These are phyloP conservation scores for Stephanodiscus minutulus DNA, from an alignment of 108 stramenopile genomes.

Conservation along the genomic window DNA sequence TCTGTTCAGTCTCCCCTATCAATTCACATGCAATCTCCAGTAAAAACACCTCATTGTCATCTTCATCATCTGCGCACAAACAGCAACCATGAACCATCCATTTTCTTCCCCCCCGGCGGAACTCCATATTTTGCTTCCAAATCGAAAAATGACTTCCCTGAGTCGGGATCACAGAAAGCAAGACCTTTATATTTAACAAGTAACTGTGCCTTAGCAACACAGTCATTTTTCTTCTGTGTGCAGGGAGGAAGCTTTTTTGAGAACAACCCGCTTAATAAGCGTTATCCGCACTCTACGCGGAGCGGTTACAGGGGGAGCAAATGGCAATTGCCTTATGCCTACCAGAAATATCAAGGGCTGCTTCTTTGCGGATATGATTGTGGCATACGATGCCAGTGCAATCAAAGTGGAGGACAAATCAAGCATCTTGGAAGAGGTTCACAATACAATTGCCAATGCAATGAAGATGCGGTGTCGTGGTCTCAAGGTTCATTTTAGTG, in stretches of 20 bases:
- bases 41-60: too few species aligned
- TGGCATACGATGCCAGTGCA: constrained; percentile 18
- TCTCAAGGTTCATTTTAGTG: constrained; percentile 28
- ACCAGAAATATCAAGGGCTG: constrained; percentile 13
- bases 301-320: background rate
- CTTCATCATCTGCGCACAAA: too few species aligned
- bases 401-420: constrained; percentile 8
- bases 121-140: too few species aligned
- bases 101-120: too few species aligned
- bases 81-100: too few species aligned
- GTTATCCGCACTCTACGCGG: constrained; percentile 27
- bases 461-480: background rate
- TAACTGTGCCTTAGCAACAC: constrained; percentile 8
- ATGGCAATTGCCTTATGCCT: background rate
- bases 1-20: too few species aligned
- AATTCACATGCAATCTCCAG: too few species aligned
- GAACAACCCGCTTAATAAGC: constrained; percentile 19
- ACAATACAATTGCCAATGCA: constrained; percentile 9
- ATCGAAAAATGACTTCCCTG: too few species aligned
- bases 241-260: constrained; percentile 16
- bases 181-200: constrained; percentile 23
- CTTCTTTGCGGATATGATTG: constrained; percentile 33
- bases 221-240: constrained; percentile 4
- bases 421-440: constrained; percentile 15
- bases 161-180: too few species aligned